Evolutionary conservation across 306 rosid species (phyloP).

Genomic region (Delonix regia): DNA sequence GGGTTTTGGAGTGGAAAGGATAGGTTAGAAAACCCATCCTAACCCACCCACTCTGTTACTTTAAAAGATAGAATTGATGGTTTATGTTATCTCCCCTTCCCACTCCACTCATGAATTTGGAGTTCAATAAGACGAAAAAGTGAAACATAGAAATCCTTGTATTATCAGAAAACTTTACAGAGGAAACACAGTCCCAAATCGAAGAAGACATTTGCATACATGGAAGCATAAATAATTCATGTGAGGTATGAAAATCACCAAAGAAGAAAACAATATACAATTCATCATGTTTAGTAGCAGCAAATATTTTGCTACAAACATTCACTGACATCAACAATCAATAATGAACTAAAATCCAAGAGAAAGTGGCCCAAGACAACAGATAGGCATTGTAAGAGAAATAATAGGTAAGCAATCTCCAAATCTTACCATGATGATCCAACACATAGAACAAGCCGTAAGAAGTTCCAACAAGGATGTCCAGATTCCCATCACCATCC

Average conservation of each 20-base stretch:
- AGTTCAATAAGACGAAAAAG: neutral
- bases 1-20: neutral
- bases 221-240: neutral
- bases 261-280: neutral
- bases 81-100: neutral
- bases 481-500: slow-evolving; percentile 97
- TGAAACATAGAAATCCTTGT: slow-evolving; percentile 20
- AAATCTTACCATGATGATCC: slow-evolving; percentile 85
- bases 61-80: neutral
- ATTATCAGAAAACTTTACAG: neutral
- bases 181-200: neutral
- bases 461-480: slow-evolving; percentile 94
- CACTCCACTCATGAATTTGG: neutral
- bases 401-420: slow-evolving; percentile 7
- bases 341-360: slow-evolving; percentile 10
- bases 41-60: neutral
- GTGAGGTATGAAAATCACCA: neutral
- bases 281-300: neutral
- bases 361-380: slow-evolving; percentile 12
- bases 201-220: neutral
- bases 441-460: slow-evolving; percentile 90
- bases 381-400: slow-evolving; percentile 7
- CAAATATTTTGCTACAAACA: neutral
- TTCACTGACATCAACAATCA: slow-evolving; percentile 7
- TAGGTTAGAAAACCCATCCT: neutral